These are phyloP conservation scores for Tylopilus cervinicoccineus DNA, from an alignment of 768 basidiomycete species.

Conservation along the genomic window DNA sequence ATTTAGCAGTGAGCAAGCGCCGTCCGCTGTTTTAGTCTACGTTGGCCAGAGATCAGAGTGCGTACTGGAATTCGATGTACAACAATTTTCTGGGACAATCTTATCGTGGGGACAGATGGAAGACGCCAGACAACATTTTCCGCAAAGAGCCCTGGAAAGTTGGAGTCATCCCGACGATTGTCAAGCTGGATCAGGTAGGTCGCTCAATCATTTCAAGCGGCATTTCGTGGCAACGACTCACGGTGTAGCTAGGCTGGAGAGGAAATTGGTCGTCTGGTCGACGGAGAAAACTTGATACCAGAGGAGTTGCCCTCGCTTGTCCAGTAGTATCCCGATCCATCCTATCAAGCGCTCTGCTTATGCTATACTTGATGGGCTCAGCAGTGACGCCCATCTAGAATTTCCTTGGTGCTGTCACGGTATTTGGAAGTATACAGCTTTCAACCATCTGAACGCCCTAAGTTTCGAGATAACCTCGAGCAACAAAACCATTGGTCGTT, in stretches of 20 bases:
- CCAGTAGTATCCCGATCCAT: constrained; percentile 5
- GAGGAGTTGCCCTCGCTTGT: constrained; percentile 20
- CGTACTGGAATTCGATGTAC: constrained; percentile 23
- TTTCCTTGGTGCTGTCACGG: neutral
- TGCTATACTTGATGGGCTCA: no score
- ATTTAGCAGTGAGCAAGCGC: constrained; percentile 43
- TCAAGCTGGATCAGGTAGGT: constrained; percentile 56
- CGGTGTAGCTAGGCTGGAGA: constrained; percentile 20
- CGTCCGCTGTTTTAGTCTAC: constrained; percentile 59
- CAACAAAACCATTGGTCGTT: neutral
- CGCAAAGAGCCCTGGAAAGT: constrained; percentile 63
- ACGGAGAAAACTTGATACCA: constrained; percentile 22
- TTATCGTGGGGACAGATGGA: constrained; percentile 52
- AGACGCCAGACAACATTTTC: constrained; percentile 50
- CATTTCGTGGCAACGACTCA: neutral
- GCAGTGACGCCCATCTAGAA: no score
- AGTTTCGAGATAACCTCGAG: no score
- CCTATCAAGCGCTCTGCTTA: no score
- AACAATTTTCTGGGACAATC: neutral
- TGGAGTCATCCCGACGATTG: constrained; percentile 59
- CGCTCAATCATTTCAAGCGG: constrained; percentile 1
- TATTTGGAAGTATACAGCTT: neutral
- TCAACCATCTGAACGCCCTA: no score
- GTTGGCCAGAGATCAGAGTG: constrained; percentile 65
- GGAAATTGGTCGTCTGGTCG: constrained; percentile 29